Evolutionary conservation across 2,329 filamentous ascomycete genomes (phyloP).

Genomic region (Ophiostoma sp.): DNA sequence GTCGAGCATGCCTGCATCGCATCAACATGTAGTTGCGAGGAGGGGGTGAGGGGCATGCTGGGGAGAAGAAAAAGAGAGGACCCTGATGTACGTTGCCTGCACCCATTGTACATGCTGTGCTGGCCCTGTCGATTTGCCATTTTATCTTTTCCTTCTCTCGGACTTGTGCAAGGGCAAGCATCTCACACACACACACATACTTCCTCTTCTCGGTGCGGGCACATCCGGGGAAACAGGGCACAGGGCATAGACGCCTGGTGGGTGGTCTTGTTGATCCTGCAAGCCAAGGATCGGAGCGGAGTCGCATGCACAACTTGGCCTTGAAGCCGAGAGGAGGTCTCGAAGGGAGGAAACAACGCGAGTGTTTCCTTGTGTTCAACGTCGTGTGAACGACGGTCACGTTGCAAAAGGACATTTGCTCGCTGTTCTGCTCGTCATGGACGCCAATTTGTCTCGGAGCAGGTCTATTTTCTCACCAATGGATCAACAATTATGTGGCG

Average conservation of each 20-base stretch:
- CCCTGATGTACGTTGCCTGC: background rate
- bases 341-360: background rate
- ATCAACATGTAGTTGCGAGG: background rate
- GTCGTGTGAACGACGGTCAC: background rate
- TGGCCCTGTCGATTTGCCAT: background rate
- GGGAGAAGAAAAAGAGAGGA: background rate
- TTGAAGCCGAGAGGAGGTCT: background rate
- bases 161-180: background rate
- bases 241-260: background rate
- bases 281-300: background rate
- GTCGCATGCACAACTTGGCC: background rate
- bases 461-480: background rate
- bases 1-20: background rate
- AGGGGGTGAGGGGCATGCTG: background rate
- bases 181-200: background rate
- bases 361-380: background rate
- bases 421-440: background rate
- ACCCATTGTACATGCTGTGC: background rate
- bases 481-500: background rate
- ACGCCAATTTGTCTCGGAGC: background rate
- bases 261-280: background rate
- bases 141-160: background rate
- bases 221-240: conserved; percentile 5
- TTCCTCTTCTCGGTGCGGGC: background rate
- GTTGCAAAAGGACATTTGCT: background rate